Conservation (phyloP, 768 basidiomycete genomes). For the Mrakia frigida region DNA sequence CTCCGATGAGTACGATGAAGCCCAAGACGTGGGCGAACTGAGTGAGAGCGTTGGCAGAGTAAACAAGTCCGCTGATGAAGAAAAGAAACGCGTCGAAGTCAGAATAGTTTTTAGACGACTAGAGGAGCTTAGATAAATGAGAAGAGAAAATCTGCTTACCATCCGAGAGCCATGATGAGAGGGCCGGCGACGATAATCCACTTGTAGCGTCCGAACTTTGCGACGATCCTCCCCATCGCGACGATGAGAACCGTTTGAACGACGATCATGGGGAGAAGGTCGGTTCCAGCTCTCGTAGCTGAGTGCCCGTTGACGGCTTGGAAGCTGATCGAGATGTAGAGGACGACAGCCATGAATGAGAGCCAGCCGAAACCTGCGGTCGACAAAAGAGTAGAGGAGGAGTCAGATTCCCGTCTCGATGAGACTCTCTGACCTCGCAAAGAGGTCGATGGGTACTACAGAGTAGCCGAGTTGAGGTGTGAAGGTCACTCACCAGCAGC, state of each 20-base stretch:
- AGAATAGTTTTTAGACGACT: too few species aligned
- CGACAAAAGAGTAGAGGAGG: background rate
- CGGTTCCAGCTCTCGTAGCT: slow-evolving; percentile 26
- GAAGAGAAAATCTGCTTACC: background rate
- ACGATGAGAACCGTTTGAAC: slow-evolving; percentile 30
- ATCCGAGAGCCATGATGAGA: background rate
- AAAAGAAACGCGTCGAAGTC: slow-evolving; percentile 10
- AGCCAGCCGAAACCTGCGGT: background rate
- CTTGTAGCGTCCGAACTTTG: slow-evolving; percentile 25
- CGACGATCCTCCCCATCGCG: slow-evolving; percentile 18
- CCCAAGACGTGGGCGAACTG: slow-evolving; percentile 33
- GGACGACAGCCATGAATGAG: slow-evolving; percentile 27
- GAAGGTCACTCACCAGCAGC: background rate
- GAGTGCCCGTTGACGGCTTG: slow-evolving; percentile 27
- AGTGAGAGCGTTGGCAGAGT: slow-evolving; percentile 29
- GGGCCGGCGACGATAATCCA: slow-evolving; percentile 21
- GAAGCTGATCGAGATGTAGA: slow-evolving; percentile 25
- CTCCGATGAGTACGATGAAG: slow-evolving; percentile 35
- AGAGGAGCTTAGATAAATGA: too few species aligned
- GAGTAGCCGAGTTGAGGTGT: too few species aligned
- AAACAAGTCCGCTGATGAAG: slow-evolving; percentile 32
- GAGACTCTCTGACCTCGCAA: background rate
- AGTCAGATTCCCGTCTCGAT: background rate
- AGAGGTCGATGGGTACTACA: too few species aligned
- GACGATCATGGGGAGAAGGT: slow-evolving; percentile 27